A percentile compares a stretch with the other conserved stretches of the same genome.
Evolutionary conservation across 345 rosid species (phyloP).

Genomic region (Heritiera littoralis): DNA sequence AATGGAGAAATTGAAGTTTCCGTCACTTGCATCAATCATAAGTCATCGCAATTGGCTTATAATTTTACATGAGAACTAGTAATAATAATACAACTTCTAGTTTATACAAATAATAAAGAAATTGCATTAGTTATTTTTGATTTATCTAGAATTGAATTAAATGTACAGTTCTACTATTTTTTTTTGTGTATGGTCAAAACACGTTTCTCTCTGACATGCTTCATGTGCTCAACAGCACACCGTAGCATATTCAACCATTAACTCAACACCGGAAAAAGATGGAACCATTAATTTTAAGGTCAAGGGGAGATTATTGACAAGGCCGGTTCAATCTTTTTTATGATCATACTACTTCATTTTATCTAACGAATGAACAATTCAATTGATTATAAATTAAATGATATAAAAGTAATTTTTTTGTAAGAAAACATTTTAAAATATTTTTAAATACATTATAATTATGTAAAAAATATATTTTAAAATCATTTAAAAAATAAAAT

Average conservation of each 20-base stretch:
- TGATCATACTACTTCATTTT: no score
- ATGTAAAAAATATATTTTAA: no score
- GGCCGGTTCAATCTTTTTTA: no score
- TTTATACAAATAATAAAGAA: not conserved
- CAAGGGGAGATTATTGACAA: not conserved
- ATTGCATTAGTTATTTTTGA: not conserved
- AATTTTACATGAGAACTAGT: not conserved
- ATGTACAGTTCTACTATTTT: not conserved
- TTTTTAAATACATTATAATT: no score
- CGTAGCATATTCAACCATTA: not conserved
- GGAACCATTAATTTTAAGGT: conserved; percentile 19
- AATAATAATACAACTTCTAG: no score
- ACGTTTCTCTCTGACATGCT: conserved; percentile 27
- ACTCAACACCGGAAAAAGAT: not conserved
- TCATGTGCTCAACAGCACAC: not conserved
- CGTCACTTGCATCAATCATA: not conserved
- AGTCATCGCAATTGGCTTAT: not conserved
- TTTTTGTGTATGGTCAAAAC: conserved; percentile 19
- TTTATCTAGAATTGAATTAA: not conserved
- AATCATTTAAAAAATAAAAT: no score
- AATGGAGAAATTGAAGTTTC: not conserved
- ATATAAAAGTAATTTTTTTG: no score
- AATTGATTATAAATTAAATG: no score
- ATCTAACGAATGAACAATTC: no score
- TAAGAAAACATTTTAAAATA: no score